phyloP scores from a whole-genome alignment of 768 basidiomycete genomes.

The Termitomyces sp. region DNA sequence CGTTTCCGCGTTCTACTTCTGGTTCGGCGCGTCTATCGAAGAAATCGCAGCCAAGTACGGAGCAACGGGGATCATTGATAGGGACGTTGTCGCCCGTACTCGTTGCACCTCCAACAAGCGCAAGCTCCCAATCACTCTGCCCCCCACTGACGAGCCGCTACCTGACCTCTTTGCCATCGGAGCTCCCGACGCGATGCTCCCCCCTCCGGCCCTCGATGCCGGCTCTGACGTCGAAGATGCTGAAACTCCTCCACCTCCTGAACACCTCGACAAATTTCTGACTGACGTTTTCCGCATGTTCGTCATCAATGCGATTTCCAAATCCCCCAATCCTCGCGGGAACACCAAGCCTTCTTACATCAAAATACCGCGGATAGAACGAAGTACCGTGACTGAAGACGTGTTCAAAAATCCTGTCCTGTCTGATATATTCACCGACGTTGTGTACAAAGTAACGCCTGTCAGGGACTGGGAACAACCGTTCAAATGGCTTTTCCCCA shows the following conservation, averaged over 20 bases:
- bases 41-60: neutral
- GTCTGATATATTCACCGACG: neutral
- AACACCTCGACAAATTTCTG: neutral
- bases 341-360: constrained; percentile 1
- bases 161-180: neutral
- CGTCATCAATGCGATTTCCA: neutral
- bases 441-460: neutral
- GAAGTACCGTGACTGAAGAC: neutral
- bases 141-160: neutral
- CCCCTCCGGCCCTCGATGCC: neutral
- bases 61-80: neutral
- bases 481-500: neutral
- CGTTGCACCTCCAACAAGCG: neutral
- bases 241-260: neutral
- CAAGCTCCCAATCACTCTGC: neutral
- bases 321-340: constrained; percentile 3
- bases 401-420: neutral
- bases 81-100: neutral
- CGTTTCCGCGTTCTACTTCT: neutral
- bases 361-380: neutral
- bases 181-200: neutral
- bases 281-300: constrained; percentile 3
- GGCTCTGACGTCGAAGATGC: neutral
- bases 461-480: neutral
- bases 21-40: neutral